Evolutionary conservation across 441 rosid genomes (phyloP), one percentile per base, ranked within the genome.

Genomic region (Brassica balearica): DNA sequence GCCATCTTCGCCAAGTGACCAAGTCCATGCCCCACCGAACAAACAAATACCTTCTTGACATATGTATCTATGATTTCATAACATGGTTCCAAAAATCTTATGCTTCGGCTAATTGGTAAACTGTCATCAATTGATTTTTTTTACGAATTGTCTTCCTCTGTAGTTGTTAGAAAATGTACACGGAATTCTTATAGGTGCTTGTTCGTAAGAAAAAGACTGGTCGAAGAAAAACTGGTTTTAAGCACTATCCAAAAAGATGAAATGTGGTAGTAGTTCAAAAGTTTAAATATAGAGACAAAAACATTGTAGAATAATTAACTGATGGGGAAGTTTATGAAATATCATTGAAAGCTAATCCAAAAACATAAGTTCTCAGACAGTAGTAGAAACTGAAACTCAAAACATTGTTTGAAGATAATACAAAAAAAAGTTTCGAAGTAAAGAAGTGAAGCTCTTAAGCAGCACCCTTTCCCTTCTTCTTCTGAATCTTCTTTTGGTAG

Each of bases 11-110:
- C 83, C 84, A 90, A 74, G 61, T 91, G 95, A 90, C 83, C 84
- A 90, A 74, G 61, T 91, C 96, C 11, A 88, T 80, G 0, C 99
- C 97, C 97, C 97, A 91, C 11, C 97, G 89, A 62, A 92, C 88
- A 43, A 82, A 86, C 7, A 96, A 80, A 72, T 92, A 94, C 95
- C 99, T 94, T 85, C 6, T 65, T 73, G 51, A 62, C 9, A 38
- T 11, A 43, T 43, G 14, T 4, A 1, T 11, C 5, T 43, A 43
- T 43, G 53, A 11, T 11, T 43, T 43, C 14, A 12, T 11, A 43
- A 43, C 53, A 43, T 43, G 53, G 53, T 43, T 43, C 11, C 14
- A 11, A 43, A 3, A n/a, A 4, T 15, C 53, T 46, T 46, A 46
- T 2, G 9, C 60, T 17, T 17, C 4, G 60, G 23, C 23, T 17